Conservation (phyloP, 2,329 filamentous ascomycete genomes). For the Fonsecaea multimorphosa region DNA sequence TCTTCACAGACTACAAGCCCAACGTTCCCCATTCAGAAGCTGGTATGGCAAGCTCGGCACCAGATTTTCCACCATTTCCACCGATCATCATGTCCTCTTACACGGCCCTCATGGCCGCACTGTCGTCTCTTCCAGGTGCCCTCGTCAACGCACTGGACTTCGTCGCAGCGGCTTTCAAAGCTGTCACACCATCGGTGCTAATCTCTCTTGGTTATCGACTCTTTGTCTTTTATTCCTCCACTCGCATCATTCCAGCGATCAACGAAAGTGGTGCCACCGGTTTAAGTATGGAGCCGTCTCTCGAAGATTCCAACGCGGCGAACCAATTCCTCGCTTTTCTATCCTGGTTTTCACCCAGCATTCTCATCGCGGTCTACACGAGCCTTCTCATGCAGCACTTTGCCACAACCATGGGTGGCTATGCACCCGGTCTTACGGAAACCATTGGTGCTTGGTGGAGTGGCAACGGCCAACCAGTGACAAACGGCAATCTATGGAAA, state of each 20-base stretch:
- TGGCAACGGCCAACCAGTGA: conserved; percentile 71
- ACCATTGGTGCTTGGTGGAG: conserved; percentile 79
- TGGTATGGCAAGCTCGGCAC: conserved; percentile 58
- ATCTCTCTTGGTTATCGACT: conserved; percentile 93
- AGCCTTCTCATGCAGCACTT: conserved; percentile 96
- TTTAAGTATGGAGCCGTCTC: conserved; percentile 79
- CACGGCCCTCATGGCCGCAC: conserved; percentile 82
- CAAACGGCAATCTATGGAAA: conserved; percentile 84
- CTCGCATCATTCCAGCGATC: conserved; percentile 92
- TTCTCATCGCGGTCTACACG: conserved; percentile 94
- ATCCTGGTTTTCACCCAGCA: conserved; percentile 92
- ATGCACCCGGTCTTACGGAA: conserved; percentile 56
- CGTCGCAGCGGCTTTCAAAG: conserved; percentile 88
- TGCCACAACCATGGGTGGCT: conserved; percentile 68
- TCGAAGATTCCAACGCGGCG: conserved; percentile 84
- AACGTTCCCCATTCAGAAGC: conserved; percentile 63
- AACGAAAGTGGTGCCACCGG: conserved; percentile 83
- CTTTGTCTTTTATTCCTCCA: conserved; percentile 93
- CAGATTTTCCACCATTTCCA: conserved; percentile 94
- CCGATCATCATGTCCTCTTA: conserved; percentile 99
- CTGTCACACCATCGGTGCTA: conserved; percentile 93
- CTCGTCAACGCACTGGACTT: conserved; percentile 85
- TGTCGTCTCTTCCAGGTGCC: conserved; percentile 81
- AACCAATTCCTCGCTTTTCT: conserved; percentile 80
- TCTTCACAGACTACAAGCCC: conserved; percentile 96